Conservation (phyloP, 345 rosid species). For the Dovyalis caffra region DNA sequence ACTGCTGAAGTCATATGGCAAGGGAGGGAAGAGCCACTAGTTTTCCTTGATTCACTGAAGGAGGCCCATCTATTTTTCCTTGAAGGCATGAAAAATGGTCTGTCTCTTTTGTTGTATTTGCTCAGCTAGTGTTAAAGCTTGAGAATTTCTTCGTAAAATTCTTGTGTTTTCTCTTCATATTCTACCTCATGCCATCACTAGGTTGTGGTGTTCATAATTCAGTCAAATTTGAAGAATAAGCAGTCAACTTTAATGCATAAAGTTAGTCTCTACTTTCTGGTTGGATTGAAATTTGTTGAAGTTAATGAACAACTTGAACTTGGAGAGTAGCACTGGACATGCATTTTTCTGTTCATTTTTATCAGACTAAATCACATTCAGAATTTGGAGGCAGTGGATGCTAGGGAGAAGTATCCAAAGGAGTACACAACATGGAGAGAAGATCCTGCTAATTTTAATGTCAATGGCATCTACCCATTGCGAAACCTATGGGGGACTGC, state of each 20-base stretch:
- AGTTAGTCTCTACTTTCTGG: not conserved
- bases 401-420: slow-evolving; percentile 46
- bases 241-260: not conserved
- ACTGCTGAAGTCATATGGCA: slow-evolving; percentile 61
- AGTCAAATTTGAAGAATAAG: not conserved
- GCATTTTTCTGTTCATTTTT: slow-evolving; percentile 6
- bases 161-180: not conserved
- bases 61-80: slow-evolving; percentile 61
- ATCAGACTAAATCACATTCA: slow-evolving; percentile 42
- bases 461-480: slow-evolving; percentile 60
- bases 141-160: not conserved
- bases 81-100: slow-evolving; percentile 78
- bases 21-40: slow-evolving; percentile 53
- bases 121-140: not conserved
- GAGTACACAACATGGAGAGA: slow-evolving; percentile 61
- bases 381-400: slow-evolving; percentile 76
- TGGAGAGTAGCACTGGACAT: too few relatives aligned
- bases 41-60: slow-evolving; percentile 61
- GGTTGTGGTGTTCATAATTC: not conserved
- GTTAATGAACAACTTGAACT: too few relatives aligned
- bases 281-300: too few relatives aligned
- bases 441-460: slow-evolving; percentile 53
- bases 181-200: too few relatives aligned
- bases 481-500: slow-evolving; percentile 54
- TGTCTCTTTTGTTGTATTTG: slow-evolving; percentile 19